Conservation (phyloP, 2,329 filamentous ascomycete genomes). For the Botrytis tulipae region DNA sequence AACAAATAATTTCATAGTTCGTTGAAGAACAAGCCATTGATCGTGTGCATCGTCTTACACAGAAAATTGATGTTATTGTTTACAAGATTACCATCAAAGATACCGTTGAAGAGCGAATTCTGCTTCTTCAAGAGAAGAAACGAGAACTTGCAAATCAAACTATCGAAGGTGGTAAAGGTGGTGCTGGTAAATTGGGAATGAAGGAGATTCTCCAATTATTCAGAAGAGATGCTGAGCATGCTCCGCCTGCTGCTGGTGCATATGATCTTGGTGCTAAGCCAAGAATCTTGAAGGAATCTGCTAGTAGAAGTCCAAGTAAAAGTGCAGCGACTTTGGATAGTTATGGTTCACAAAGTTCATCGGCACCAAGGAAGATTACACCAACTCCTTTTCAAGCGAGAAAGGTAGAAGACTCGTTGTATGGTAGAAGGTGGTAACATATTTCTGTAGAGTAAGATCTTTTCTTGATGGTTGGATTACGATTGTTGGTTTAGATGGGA, state of each 20-base stretch:
- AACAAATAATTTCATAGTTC: conserved; percentile 56
- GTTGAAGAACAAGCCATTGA: conserved; percentile 99
- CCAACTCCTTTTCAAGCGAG: conserved; percentile 23
- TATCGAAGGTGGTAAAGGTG: conserved; percentile 77
- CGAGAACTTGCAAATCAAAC: conserved; percentile 86
- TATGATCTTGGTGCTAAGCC: conserved; percentile 35
- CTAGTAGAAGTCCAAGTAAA: conserved; percentile 14
- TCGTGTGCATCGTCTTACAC: conserved; percentile 95
- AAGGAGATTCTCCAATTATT: conserved; percentile 93
- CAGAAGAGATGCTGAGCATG: conserved; percentile 38
- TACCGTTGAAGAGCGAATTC: conserved; percentile 89
- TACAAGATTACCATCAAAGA: conserved; percentile 88
- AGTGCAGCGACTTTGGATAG: conserved; percentile 12
- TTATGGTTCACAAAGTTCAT: conserved; percentile 17
- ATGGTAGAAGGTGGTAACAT: conserved; percentile 37
- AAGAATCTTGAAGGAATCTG: conserved; percentile 35
- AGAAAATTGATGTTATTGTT: conserved; percentile 90
- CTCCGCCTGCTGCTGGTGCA: conserved; percentile 24
- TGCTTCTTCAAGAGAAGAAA: conserved; percentile 94
- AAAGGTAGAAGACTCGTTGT: conserved; percentile 35
- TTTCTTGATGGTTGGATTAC: neutral
- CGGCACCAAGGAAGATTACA: conserved; percentile 26
- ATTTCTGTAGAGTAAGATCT: neutral
- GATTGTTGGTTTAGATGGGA: neutral
- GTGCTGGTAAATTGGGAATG: conserved; percentile 79